Evolutionary conservation across 1,139 yeast species (phyloP), one percentile per base, ranked within the genome.

Genomic region (Arxiozyma telluris): DNA sequence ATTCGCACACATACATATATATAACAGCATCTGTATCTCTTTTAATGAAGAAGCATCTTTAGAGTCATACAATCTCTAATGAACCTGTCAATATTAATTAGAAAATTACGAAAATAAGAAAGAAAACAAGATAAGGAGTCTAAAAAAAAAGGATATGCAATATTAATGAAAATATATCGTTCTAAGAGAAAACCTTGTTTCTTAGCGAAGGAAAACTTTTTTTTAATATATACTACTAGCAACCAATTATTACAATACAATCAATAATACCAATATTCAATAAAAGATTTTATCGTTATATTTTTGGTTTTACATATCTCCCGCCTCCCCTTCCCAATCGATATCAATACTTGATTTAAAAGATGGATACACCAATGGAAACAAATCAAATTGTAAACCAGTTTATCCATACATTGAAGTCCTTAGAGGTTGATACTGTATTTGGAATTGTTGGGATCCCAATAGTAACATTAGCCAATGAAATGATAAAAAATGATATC

Each of bases 381-480:
- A 11, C 38, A 30, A 47, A 30, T 17, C 12, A 47, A 30, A 27
- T 21, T 18, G 49, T 44, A 21, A 20, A 7, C 17, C 42, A 42
- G 20, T 47, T 47, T 21, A 44, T 23, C 15, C 43, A 41, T 9
- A 21, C 41, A 34, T 69, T 83, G 17, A 69, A 70, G 49, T 65
- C 67, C 22, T 72, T 82, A 22, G 83, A 82, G 1, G 78, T 82
- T 23, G 72, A 73, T 39, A 76, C 74, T 25, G 77, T 82, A 1
- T 83, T 83, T 66, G 88, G 88, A 4, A 75, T 83, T 38, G 88
- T 83, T 11, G 88, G 88, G 0, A 83, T 83, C 50, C 88, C 88
- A 1, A 81, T 83, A 15, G 84, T 83, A 23, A 87, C 83, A 52
- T 76, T 72, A 54, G 80, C 79, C n/a, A 83, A 82, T 55, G 79